Percentiles rank a stretch among this genome's conserved stretches.
phyloP scores from a whole-genome alignment of 108 stramenopile genomes.

The Parietichytrium sp. region DNA sequence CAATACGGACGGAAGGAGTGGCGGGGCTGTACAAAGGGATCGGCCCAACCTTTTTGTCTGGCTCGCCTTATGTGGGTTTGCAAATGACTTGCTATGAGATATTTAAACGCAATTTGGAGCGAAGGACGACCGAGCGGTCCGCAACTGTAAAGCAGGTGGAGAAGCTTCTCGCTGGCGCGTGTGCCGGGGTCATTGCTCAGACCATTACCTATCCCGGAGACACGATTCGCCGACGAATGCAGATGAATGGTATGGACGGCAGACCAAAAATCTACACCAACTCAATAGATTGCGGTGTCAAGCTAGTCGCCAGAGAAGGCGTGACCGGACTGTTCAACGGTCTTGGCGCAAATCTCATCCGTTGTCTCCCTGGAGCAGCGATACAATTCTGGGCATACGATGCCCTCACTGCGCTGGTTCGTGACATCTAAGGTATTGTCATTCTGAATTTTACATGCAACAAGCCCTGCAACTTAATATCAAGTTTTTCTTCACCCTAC shows the following conservation, averaged over 20 bases:
- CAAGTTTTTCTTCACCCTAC: no score
- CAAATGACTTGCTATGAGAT: conserved; percentile 44
- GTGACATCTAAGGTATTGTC: not conserved
- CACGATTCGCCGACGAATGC: conserved; percentile 45
- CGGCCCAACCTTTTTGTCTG: conserved; percentile 33
- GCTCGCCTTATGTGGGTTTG: conserved; percentile 42
- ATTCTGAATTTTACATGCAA: no score
- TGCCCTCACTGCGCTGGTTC: not conserved
- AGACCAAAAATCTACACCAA: not conserved
- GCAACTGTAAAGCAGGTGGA: not conserved
- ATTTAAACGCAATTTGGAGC: not conserved
- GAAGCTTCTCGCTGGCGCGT: conserved; percentile 19
- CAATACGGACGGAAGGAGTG: conserved; percentile 21
- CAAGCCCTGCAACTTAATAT: no score
- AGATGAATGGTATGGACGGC: conserved; percentile 43
- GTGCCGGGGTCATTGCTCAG: conserved; percentile 41
- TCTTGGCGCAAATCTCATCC: conserved; percentile 35
- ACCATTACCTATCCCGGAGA: conserved; percentile 48
- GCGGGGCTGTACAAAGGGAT: conserved; percentile 42
- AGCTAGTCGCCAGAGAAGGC: not conserved
- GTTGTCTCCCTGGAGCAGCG: conserved; percentile 39
- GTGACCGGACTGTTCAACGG: conserved; percentile 38
- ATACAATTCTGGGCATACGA: conserved; percentile 46
- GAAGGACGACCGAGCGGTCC: not conserved
- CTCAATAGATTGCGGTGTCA: conserved; percentile 25